Evolutionary conservation across 305 asterid species (phyloP), one percentile per base, ranked within the genome.

Genomic region (Andrographis paniculata): DNA sequence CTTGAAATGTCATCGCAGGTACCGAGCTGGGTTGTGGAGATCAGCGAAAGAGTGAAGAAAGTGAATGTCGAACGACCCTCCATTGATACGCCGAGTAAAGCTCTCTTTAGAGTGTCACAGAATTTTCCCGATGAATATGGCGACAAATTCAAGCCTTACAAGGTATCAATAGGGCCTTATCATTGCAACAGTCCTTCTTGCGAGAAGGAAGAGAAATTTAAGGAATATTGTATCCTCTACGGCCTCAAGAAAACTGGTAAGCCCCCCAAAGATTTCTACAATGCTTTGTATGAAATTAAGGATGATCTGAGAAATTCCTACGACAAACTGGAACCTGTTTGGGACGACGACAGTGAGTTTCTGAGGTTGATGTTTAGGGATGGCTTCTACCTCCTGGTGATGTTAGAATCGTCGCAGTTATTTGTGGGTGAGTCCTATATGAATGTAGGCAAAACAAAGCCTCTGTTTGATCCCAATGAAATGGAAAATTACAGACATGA

Each of bases 71-170:
- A n/a, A n/a, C n/a, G n/a, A n/a, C n/a, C n/a, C n/a, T n/a, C n/a
- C n/a, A n/a, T n/a, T n/a, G n/a, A n/a, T n/a, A 27, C 33, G 9
- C 33, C 33, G 33, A 27, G 0, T 10, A 6, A 10, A 27, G 0
- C 33, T 27, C 6, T 27, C 33, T 27, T 27, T 27, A 27, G 33
- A 27, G 6, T 27, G 33, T 10, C 33, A 5, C 10, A 6, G 9
- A 27, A 27, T 10, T 27, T 27, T 6, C 33, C 9, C 0, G 33
- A 27, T 27, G 0, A 0, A 5, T 44, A 44, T n/a, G n/a, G n/a
- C n/a, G n/a, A n/a, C n/a, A n/a, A n/a, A n/a, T n/a, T n/a, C 49
- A 53, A 63, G 16, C 54, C 42, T 0, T 67, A 55, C 19, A 57
- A 58, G n/a, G 62, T 45, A 14, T 22, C 48, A 22, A 11, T 17